phyloP scores from a whole-genome alignment of 106 monocot species.

The Amphibolis antarctica region DNA sequence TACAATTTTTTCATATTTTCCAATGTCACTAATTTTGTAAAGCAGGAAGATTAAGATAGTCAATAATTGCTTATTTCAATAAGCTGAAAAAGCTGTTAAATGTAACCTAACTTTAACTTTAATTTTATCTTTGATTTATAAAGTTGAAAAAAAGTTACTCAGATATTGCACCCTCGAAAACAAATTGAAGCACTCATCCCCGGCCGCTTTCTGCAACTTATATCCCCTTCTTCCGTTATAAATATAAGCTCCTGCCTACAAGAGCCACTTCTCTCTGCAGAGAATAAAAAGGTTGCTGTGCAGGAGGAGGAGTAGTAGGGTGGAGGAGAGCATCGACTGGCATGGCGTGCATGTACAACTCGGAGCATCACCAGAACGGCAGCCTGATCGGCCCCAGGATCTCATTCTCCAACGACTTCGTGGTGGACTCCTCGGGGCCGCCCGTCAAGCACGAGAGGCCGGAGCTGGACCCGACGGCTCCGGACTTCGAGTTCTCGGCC shows the following conservation, averaged over 20 bases:
- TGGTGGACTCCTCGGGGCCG: slow-evolving; percentile 2
- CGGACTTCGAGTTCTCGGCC: slow-evolving; percentile 14
- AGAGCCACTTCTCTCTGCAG: not conserved
- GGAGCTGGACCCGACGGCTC: not conserved
- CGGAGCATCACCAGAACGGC: slow-evolving; percentile 5
- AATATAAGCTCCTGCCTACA: not conserved
- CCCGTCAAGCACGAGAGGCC: slow-evolving; percentile 2
- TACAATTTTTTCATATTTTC: too few relatives aligned
- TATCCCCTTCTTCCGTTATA: not conserved
- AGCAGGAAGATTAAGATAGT: too few relatives aligned
- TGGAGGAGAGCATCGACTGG: not conserved
- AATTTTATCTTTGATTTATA: too few relatives aligned
- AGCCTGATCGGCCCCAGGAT: slow-evolving; percentile 9
- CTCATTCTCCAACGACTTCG: slow-evolving; percentile 18
- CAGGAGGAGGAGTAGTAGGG: not conserved
- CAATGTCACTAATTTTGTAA: too few relatives aligned
- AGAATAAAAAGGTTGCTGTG: too few relatives aligned
- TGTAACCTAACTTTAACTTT: too few relatives aligned
- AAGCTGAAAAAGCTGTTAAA: too few relatives aligned
- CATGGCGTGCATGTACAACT: slow-evolving; percentile 13
- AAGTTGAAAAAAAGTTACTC: slow-evolving; percentile 1
- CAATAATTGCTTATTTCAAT: too few relatives aligned
- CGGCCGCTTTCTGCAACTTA: too few relatives aligned
- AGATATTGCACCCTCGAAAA: too few relatives aligned
- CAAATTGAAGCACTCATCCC: not conserved